These are phyloP conservation scores for Alternaria brassicicola DNA, from an alignment of 2,329 filamentous ascomycete species.

Conservation along the genomic window DNA sequence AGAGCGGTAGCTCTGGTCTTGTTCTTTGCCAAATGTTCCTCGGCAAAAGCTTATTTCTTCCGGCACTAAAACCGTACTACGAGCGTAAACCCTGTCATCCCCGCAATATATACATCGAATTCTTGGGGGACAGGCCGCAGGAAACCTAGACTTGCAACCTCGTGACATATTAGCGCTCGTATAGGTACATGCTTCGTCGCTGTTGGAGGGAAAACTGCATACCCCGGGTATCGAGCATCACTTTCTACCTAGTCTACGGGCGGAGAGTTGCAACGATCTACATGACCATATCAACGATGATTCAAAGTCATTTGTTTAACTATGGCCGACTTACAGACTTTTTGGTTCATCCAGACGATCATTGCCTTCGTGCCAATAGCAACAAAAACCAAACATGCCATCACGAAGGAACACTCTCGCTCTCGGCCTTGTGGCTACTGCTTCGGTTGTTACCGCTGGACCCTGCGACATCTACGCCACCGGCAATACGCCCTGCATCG, in stretches of 20 bases:
- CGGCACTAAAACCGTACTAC: conserved; percentile 5
- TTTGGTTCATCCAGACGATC: neutral
- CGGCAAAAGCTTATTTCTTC: conserved; percentile 18
- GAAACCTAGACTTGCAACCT: neutral
- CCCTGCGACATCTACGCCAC: conserved; percentile 68
- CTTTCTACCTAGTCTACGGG: conserved; percentile 1
- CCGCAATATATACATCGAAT: conserved; percentile 1
- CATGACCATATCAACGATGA: neutral
- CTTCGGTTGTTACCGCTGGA: conserved; percentile 50
- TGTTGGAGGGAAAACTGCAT: conserved; percentile 10
- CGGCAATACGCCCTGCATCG: conserved; percentile 66
- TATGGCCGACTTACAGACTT: neutral
- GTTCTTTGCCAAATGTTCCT: neutral
- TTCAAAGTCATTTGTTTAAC: neutral
- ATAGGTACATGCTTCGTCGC: neutral
- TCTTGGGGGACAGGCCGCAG: neutral
- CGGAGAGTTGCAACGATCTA: neutral
- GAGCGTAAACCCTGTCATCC: neutral
- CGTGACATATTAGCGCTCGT: neutral
- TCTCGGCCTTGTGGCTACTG: conserved; percentile 18
- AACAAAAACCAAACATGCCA: conserved; percentile 11
- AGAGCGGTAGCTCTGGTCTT: neutral
- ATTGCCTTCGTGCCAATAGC: neutral
- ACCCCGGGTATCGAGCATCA: neutral
- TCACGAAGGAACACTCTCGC: conserved; percentile 14